Conservation (phyloP, 345 rosid genomes). For the Populus simonii region DNA sequence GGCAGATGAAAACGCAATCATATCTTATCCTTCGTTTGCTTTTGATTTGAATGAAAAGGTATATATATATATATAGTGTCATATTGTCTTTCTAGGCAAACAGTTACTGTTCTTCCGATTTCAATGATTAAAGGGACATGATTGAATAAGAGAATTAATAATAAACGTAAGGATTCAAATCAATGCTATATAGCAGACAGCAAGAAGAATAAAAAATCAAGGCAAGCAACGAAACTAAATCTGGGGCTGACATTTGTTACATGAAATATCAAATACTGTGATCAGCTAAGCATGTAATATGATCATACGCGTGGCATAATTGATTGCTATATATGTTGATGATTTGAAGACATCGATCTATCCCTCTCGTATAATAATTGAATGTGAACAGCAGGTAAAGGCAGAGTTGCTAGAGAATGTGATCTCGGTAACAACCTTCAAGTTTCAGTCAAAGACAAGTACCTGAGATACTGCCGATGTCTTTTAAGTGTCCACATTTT, state of each 20-base stretch:
- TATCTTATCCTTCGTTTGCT: not conserved
- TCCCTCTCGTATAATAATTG: not conserved
- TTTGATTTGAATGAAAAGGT: not conserved
- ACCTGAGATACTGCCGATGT: not conserved
- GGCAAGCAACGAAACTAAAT: not conserved
- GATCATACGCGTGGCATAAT: not conserved
- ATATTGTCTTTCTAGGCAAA: not conserved
- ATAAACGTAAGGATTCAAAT: not conserved
- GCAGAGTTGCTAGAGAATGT: not conserved
- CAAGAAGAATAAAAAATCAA: not conserved
- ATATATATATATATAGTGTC: not conserved
- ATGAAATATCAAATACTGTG: not conserved
- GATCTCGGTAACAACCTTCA: not conserved
- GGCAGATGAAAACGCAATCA: no score
- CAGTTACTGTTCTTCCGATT: not conserved
- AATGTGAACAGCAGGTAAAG: not conserved
- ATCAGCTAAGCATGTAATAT: not conserved
- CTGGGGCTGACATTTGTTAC: not conserved
- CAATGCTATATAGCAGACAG: not conserved
- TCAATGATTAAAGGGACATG: conserved; percentile 3
- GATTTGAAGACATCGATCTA: not conserved
- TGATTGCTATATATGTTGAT: not conserved
- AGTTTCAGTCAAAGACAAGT: not conserved
- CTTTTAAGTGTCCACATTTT: not conserved
- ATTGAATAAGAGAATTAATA: not conserved